Percentiles rank a stretch among this genome's conserved stretches.
phyloP scores from a whole-genome alignment of 441 rosid genomes.

The Croton setiger region DNA sequence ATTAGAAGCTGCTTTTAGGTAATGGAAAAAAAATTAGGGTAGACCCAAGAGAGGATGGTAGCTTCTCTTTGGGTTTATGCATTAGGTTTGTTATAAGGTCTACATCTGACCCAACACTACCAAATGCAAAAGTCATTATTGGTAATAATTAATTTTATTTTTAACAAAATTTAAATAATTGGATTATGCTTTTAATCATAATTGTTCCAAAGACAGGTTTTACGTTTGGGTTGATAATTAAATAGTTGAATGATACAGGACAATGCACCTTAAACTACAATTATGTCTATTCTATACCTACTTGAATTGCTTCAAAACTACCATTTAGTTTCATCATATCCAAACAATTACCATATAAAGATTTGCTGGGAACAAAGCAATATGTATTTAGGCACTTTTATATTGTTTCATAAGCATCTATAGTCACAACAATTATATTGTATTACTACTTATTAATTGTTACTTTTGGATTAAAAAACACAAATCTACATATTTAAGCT shows the following conservation, averaged over 20 bases:
- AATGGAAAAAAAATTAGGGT: not conserved
- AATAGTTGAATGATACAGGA: slow-evolving; percentile 16
- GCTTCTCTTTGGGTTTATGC: slow-evolving; percentile 17
- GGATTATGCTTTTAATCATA: slow-evolving; percentile 29
- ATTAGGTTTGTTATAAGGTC: slow-evolving; percentile 28
- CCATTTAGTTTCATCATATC: not conserved
- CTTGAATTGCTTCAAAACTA: slow-evolving; percentile 18
- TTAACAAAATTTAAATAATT: slow-evolving; percentile 3
- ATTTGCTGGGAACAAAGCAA: too few relatives aligned
- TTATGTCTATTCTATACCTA: slow-evolving; percentile 28
- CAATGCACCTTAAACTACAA: slow-evolving; percentile 22
- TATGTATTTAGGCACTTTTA: too few relatives aligned
- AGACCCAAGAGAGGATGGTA: not conserved
- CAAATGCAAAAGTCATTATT: slow-evolving; percentile 28
- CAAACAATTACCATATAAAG: not conserved
- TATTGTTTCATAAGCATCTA: too few relatives aligned
- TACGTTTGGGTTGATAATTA: slow-evolving; percentile 17
- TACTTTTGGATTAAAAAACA: too few relatives aligned
- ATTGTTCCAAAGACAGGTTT: slow-evolving; percentile 23
- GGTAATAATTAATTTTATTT: slow-evolving; percentile 4
- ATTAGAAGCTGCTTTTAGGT: not conserved
- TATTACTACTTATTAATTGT: too few relatives aligned
- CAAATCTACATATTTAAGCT: too few relatives aligned
- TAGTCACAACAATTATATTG: too few relatives aligned
- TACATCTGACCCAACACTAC: slow-evolving; percentile 34